A percentile compares a stretch with the other conserved stretches of the same genome.
phyloP scores from a whole-genome alignment of 441 rosid genomes.

The Populus hybrid region DNA sequence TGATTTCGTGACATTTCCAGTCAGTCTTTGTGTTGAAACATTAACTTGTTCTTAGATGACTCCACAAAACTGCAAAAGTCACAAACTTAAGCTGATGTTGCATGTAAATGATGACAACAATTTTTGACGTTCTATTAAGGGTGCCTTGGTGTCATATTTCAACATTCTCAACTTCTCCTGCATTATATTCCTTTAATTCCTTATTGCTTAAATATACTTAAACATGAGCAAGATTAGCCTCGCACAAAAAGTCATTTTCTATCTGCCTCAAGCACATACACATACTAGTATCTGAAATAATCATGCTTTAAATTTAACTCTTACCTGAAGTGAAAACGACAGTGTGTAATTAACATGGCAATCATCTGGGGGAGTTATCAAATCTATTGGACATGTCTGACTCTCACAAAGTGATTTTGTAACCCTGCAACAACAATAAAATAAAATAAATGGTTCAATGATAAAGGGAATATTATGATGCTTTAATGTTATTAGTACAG shows the following conservation, averaged over 20 bases:
- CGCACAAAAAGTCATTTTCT: neutral
- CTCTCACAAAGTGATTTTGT: conserved; percentile 74
- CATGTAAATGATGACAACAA: neutral
- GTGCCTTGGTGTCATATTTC: neutral
- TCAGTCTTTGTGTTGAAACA: neutral
- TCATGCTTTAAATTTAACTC: conserved; percentile 21
- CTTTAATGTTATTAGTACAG: conserved; percentile 8
- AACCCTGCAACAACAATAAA: conserved; percentile 45
- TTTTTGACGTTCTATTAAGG: neutral
- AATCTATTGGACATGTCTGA: conserved; percentile 81
- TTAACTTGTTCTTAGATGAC: neutral
- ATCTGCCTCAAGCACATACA: neutral
- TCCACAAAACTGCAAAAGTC: neutral
- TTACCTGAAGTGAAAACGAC: conserved; percentile 90
- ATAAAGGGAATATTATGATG: conserved; percentile 10
- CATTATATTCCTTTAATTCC: neutral
- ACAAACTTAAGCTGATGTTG: neutral
- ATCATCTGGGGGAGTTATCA: conserved; percentile 96
- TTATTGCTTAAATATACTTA: conserved; percentile 1
- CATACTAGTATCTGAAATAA: conserved; percentile 18
- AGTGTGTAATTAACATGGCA: conserved; percentile 95
- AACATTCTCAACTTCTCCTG: neutral
- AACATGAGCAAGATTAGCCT: neutral
- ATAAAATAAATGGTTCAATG: neutral
- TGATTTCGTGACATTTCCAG: neutral